These are phyloP conservation scores for Lentinula guzmanii DNA, from an alignment of 768 basidiomycete genomes.

Conservation along the genomic window DNA sequence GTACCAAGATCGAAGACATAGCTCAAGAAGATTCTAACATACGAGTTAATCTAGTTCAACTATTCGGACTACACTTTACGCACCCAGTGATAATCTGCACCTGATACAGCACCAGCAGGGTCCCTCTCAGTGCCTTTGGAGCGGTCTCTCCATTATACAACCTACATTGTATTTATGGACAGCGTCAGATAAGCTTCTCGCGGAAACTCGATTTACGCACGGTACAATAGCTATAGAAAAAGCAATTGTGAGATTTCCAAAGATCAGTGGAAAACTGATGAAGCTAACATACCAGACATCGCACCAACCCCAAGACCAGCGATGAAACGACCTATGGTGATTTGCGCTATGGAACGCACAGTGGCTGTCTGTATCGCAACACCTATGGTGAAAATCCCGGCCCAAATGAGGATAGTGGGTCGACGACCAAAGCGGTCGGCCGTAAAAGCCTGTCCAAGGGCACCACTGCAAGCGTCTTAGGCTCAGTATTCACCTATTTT, in stretches of 20 bases:
- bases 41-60: neutral
- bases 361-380: slow-evolving; percentile 69
- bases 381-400: slow-evolving; percentile 64
- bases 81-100: slow-evolving; percentile 72
- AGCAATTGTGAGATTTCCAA: slow-evolving; percentile 1
- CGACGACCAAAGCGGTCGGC: slow-evolving; percentile 67
- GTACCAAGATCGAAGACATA: slow-evolving; percentile 68
- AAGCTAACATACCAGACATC: slow-evolving; percentile 43
- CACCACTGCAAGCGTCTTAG: slow-evolving; percentile 34
- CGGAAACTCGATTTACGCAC: slow-evolving; percentile 18
- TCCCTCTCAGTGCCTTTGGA: slow-evolving; percentile 68
- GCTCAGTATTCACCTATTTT: slow-evolving; percentile 1
- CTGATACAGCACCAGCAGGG: slow-evolving; percentile 68
- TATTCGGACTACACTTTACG: slow-evolving; percentile 9
- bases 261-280: neutral
- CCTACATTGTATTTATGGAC: slow-evolving; percentile 19
- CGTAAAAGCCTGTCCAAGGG: slow-evolving; percentile 67
- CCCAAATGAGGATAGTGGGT: slow-evolving; percentile 73
- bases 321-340: slow-evolving; percentile 68
- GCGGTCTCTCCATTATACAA: slow-evolving; percentile 77
- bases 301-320: slow-evolving; percentile 78
- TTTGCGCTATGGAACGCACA: slow-evolving; percentile 50
- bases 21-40: slow-evolving; percentile 58
- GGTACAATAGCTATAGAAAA: slow-evolving; percentile 41
- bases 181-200: neutral